A percentile compares a stretch with the other conserved stretches of the same genome.
Evolutionary conservation across 2,329 filamentous ascomycete species (phyloP).

Genomic region (Dothideomycetidae sp.): DNA sequence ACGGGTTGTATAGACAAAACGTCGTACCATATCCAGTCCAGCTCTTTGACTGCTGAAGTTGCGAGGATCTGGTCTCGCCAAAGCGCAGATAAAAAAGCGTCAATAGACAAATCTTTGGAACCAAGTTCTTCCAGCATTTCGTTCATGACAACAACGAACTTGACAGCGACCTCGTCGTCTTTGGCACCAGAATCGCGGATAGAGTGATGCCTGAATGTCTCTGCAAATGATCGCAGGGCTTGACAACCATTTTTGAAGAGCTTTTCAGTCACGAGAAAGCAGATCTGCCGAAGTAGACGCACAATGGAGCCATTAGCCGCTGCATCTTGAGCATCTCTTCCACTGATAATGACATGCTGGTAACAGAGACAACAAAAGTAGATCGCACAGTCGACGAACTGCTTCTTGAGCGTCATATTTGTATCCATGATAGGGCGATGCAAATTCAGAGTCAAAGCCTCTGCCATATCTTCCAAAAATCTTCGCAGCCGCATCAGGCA

Average conservation of each 20-base stretch:
- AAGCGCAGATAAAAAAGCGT: slow-evolving; percentile 1
- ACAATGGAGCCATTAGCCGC: not conserved
- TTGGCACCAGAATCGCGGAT: slow-evolving; percentile 36
- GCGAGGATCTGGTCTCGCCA: slow-evolving; percentile 2
- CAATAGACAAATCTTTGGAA: slow-evolving; percentile 1
- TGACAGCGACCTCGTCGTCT: slow-evolving; percentile 29
- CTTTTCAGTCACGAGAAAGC: not conserved
- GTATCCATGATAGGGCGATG: not conserved
- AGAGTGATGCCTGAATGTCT: slow-evolving; percentile 28
- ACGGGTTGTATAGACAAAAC: slow-evolving; percentile 41
- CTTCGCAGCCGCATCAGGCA: slow-evolving; percentile 31
- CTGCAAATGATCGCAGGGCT: slow-evolving; percentile 30
- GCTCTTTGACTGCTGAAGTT: slow-evolving; percentile 8
- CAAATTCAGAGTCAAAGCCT: slow-evolving; percentile 10
- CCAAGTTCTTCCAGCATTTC: slow-evolving; percentile 24
- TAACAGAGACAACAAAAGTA: slow-evolving; percentile 5
- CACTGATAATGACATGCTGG: not conserved
- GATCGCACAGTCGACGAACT: slow-evolving; percentile 7
- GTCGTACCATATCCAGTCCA: slow-evolving; percentile 28
- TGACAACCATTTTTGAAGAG: slow-evolving; percentile 10
- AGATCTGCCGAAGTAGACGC: not conserved
- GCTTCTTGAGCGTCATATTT: not conserved
- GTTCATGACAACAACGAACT: slow-evolving; percentile 34
- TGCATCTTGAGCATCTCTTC: not conserved
- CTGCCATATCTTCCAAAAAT: slow-evolving; percentile 25